Evolutionary conservation across 495 filamentous ascomycete genomes (phyloP), one percentile per base, ranked within the genome.

Genomic region (Massariosphaeria phaeospora): DNA sequence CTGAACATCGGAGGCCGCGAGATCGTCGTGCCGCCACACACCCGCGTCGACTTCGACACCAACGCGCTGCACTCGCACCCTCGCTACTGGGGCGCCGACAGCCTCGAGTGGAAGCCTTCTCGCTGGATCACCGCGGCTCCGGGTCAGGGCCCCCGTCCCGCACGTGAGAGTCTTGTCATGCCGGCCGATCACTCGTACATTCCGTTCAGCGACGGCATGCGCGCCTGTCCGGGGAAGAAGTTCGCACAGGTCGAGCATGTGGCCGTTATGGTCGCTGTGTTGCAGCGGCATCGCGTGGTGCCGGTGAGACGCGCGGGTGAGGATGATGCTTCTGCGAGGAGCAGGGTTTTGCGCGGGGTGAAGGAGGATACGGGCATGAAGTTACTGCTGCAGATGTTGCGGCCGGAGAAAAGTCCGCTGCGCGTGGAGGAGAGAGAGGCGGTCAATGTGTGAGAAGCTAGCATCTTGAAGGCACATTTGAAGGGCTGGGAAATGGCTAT

Each of bases 61-160:
- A 48, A 55, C 29, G 69, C 67, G 3, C 48, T 78, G 0, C 77
- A 79, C 27, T 67, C 67, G 5, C 66, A 72, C 24, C 69, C 72
- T 7, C 51, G 57, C 9, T 73, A 75, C 48, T 81, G 78, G 78
- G 73, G 73, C 9, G 30, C 48, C 15, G 68, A 73, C 39, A 43
- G 66, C 7, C 49, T 68, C 13, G 53, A 48, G 6, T 76, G 68
- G 68, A 45, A 55, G 24, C 73, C 72, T 3, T 57, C 54, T 8
- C 53, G 66, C 25, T 68, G 64, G 64, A 64, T 66, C 30, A 66
- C n/a, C 20, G 24, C 41, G 30, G 21, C 23, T 18, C 12, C 39
- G n/a, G 39, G 48, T 11, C 21, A 52, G 21, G 38, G 38, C 23
- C 39, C 52, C 9, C 18, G 27, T 0, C 3, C 29, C 17, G 47